Conservation (phyloP, 2,329 filamentous ascomycete species). For the Cladosporium colombiae region DNA sequence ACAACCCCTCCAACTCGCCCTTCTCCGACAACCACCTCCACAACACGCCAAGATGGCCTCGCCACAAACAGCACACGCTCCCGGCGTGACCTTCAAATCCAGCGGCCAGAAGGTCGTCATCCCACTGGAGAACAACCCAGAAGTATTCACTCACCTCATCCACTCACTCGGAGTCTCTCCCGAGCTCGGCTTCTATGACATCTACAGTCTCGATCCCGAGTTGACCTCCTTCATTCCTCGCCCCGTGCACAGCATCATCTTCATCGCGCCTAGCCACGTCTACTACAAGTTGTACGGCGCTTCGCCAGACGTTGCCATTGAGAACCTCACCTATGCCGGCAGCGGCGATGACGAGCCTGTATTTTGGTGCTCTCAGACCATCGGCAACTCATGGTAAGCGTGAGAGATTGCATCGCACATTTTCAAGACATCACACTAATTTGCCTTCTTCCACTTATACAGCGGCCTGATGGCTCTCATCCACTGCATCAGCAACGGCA, state of each 20-base stretch:
- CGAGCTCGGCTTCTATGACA: conserved; percentile 54
- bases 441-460: not conserved
- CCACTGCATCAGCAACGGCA: conserved; percentile 56
- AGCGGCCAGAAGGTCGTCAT: conserved; percentile 36
- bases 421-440: not conserved
- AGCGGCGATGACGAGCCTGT: conserved; percentile 54
- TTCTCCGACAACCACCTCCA: not conserved
- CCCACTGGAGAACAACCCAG: conserved; percentile 56
- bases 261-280: conserved; percentile 51
- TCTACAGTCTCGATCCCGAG: conserved; percentile 55
- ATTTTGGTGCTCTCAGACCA: conserved; percentile 62
- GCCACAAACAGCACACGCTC: conserved; percentile 9
- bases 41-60: conserved; percentile 1
- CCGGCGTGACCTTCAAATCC: conserved; percentile 29
- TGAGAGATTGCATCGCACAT: not conserved
- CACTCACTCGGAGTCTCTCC: conserved; percentile 51
- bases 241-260: conserved; percentile 56
- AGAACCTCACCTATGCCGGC: conserved; percentile 44
- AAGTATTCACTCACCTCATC: conserved; percentile 54
- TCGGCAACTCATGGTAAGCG: conserved; percentile 53
- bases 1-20: not conserved
- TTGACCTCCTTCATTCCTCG: conserved; percentile 53
- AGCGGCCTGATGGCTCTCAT: conserved; percentile 57
- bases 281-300: conserved; percentile 45
- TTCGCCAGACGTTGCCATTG: conserved; percentile 43